These are phyloP conservation scores for Beta macrorhiza DNA, from an alignment of 179 eudicot species.

Conservation along the genomic window DNA sequence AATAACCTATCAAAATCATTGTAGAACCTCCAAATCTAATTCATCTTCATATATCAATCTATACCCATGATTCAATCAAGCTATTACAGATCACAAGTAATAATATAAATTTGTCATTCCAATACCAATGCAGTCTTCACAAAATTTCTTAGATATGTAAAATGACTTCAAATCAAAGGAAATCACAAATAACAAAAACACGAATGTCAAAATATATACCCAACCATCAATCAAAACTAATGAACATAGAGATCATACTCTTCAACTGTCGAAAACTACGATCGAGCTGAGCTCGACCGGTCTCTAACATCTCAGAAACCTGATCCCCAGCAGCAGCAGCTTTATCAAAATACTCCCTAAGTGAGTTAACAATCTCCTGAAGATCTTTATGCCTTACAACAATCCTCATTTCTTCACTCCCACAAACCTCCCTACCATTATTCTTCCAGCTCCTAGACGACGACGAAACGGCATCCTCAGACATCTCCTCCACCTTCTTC, in stretches of 20 bases:
- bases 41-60: not conserved
- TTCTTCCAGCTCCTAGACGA: constrained; percentile 55
- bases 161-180: not conserved
- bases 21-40: not conserved
- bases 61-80: not conserved
- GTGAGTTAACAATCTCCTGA: constrained; percentile 64
- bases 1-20: not conserved
- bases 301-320: constrained; percentile 88
- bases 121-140: too few species aligned
- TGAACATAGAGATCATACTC: constrained; percentile 41
- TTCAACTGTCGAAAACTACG: constrained; percentile 72
- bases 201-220: too few species aligned
- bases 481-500: constrained; percentile 37
- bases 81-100: not conserved
- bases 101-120: not conserved
- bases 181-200: not conserved
- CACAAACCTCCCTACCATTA: constrained; percentile 33
- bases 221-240: not conserved
- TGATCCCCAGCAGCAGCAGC: constrained; percentile 81
- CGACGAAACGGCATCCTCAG: constrained; percentile 25
- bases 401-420: constrained; percentile 49
- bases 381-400: constrained; percentile 76
- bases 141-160: not conserved
- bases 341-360: constrained; percentile 77
- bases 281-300: constrained; percentile 86